A percentile compares a stretch with the other conserved stretches of the same genome.
These are phyloP conservation scores for Castanospermum australe DNA, from an alignment of 306 rosid species.

Conservation along the genomic window DNA sequence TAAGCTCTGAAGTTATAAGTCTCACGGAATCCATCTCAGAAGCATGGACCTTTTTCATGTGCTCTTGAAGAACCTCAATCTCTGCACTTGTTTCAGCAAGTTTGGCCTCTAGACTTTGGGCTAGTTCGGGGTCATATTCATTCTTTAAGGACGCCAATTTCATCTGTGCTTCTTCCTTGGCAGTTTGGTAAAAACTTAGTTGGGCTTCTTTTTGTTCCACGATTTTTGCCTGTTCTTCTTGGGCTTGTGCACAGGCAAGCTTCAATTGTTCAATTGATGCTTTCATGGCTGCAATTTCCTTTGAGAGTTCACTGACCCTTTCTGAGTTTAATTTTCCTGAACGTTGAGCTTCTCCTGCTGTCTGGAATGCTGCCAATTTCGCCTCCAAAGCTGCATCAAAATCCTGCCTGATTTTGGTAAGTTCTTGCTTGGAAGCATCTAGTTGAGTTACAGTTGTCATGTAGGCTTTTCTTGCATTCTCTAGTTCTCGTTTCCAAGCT, in stretches of 20 bases:
- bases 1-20: conserved; percentile 53
- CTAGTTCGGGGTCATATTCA: conserved; percentile 49
- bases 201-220: conserved; percentile 36
- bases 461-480: conserved; percentile 60
- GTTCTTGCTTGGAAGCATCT: conserved; percentile 78
- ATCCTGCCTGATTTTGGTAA: conserved; percentile 74
- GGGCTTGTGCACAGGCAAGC: conserved; percentile 37
- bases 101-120: conserved; percentile 38
- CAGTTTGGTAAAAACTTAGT: conserved; percentile 27
- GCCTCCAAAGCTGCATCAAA: conserved; percentile 77
- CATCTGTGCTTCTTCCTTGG: conserved; percentile 49
- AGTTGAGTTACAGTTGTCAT: conserved; percentile 42
- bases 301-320: conserved; percentile 50
- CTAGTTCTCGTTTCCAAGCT: conserved; percentile 67
- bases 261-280: conserved; percentile 55
- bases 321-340: conserved; percentile 55
- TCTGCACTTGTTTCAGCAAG: conserved; percentile 54
- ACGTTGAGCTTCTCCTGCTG: conserved; percentile 79
- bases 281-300: conserved; percentile 53
- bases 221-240: conserved; percentile 36
- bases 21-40: conserved; percentile 62
- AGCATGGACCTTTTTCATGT: conserved; percentile 65
- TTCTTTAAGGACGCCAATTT: conserved; percentile 47
- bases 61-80: conserved; percentile 59
- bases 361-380: conserved; percentile 66